A percentile compares a stretch with the other conserved stretches of the same genome.
Conservation (phyloP, 116 monocot species). For the Zostera marina region DNA sequence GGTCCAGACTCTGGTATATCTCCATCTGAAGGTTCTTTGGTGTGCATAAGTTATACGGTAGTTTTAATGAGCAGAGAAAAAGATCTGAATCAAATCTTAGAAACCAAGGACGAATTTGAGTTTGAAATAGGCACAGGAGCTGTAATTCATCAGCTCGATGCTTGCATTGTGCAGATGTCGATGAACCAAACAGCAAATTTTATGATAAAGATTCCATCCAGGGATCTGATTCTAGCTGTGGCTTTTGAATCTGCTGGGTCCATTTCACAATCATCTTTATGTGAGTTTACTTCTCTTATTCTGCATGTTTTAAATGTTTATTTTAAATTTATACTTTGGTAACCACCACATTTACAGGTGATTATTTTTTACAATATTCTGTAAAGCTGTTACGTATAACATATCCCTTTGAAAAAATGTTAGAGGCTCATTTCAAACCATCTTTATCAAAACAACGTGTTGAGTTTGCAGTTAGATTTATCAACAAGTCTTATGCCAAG, state of each 20-base stretch:
- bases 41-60: constrained; percentile 49
- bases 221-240: constrained; percentile 54
- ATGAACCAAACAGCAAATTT: constrained; percentile 58
- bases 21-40: constrained; percentile 48
- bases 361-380: constrained; percentile 49
- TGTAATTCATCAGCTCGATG: constrained; percentile 55
- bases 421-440: constrained; percentile 77
- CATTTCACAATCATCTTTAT: constrained; percentile 30
- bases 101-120: constrained; percentile 73
- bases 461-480: constrained; percentile 63
- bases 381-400: constrained; percentile 45
- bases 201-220: constrained; percentile 29
- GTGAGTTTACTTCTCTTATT: constrained; percentile 22
- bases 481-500: constrained; percentile 42
- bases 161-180: constrained; percentile 46
- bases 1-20: constrained; percentile 49
- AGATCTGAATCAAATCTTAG: constrained; percentile 20
- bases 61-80: constrained; percentile 26
- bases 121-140: constrained; percentile 79
- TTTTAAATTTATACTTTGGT: neutral
- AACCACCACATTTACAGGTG: constrained; percentile 21
- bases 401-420: constrained; percentile 76
- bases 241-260: constrained; percentile 26
- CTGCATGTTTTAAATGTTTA: constrained; percentile 1
- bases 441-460: constrained; percentile 87